Percentiles rank a stretch among this genome's conserved stretches.
Conservation (phyloP, 495 filamentous ascomycete species). For the Jackrogersella minutella region DNA sequence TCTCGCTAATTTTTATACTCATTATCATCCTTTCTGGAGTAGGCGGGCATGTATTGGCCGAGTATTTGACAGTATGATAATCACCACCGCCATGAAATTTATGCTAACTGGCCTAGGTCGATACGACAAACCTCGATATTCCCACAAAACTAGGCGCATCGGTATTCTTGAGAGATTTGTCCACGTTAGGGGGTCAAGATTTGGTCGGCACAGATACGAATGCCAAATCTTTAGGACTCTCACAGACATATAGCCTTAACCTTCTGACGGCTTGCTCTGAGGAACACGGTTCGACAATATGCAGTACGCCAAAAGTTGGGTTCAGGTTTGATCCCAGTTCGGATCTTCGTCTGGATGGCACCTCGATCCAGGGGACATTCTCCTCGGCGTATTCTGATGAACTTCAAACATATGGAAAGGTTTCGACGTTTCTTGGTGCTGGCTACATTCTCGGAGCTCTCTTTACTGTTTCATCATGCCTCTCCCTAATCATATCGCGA, state of each 20-base stretch:
- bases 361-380: constrained; percentile 33
- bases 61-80: constrained; percentile 45
- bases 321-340: constrained; percentile 47
- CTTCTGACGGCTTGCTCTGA: constrained; percentile 49
- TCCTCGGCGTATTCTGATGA: constrained; percentile 35
- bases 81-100: not conserved
- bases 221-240: constrained; percentile 43
- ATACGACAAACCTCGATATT: constrained; percentile 39
- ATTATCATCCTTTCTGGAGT: constrained; percentile 45
- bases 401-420: constrained; percentile 33
- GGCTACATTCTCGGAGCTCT: constrained; percentile 44
- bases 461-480: constrained; percentile 31
- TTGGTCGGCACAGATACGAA: constrained; percentile 42
- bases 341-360: constrained; percentile 44
- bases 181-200: constrained; percentile 42
- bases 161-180: constrained; percentile 43
- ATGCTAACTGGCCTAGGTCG: constrained; percentile 34
- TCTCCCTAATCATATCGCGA: constrained; percentile 40
- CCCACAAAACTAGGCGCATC: constrained; percentile 46
- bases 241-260: constrained; percentile 43
- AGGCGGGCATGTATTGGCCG: constrained; percentile 26
- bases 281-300: constrained; percentile 34
- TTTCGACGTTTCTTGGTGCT: constrained; percentile 42
- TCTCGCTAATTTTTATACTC: constrained; percentile 40
- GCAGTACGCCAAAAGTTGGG: constrained; percentile 41